Evolutionary conservation across 768 basidiomycete genomes (phyloP), one percentile per base, ranked within the genome.

Genomic region (Suillus decipiens): DNA sequence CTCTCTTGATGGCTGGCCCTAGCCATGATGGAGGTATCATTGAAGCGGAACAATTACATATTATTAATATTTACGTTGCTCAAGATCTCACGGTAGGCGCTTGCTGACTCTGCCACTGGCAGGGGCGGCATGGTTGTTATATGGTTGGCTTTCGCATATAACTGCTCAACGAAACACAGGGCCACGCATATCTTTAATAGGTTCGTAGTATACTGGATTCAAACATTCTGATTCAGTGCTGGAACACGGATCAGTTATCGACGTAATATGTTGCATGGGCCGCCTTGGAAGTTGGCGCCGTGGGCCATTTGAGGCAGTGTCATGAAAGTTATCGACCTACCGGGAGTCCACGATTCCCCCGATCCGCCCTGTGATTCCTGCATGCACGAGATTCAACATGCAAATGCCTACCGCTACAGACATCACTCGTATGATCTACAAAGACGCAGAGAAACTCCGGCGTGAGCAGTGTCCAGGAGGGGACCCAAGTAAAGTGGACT

Each of bases 401-500:
- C 64, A 63, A 2, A 63, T 68, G 69, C 68, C 71, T 64, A 73
- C 71, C 3, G 63, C 66, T 15, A 53, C 61, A 47, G 73, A 76
- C 50, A 54, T 73, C n/a, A 72, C 56, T 62, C 69, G 65, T 42
- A 24, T 75, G 7, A 72, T 66, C 11, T 75, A 73, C 64, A 45
- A 54, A 22, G 69, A 68, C 9, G 75, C 75, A 43, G 66, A 71
- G 24, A 67, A 65, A 47, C 66, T 76, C 63, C 73, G 65, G 37
- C 67, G 64, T 51, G 74, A 70, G 50, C 64, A 67, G 22, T 68
- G 66, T 56, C 73, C 70, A 5, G 70, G 45, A 5, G 75, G 72
- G 9, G 72, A 70, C 31, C 73, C 71, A 55, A 68, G 70, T n/a
- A 69, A 72, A 33, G 54, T 75, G 42, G 72, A 75, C 55, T 76